phyloP scores from a whole-genome alignment of 345 rosid genomes.

The Salix caprea region DNA sequence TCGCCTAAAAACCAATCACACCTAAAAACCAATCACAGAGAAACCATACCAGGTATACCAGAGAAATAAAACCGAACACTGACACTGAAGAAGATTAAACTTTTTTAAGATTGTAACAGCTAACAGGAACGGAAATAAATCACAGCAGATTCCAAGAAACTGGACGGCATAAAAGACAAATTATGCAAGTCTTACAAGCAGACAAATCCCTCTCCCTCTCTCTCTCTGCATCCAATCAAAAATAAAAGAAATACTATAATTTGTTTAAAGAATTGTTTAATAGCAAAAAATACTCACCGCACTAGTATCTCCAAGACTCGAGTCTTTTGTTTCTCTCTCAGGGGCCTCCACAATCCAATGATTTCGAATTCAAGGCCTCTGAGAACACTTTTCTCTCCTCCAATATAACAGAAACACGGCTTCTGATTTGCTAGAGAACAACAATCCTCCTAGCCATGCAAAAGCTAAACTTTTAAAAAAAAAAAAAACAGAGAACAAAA shows the following conservation, averaged over 20 bases:
- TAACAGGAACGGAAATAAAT: neutral
- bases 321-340: neutral
- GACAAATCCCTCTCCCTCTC: slow-evolving; percentile 12
- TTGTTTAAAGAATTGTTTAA: neutral
- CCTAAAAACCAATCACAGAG: neutral
- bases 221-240: neutral
- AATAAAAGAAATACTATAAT: neutral
- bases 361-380: slow-evolving; percentile 16
- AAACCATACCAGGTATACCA: neutral
- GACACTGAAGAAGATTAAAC: neutral
- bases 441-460: slow-evolving; percentile 4
- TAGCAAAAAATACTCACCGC: slow-evolving; percentile 24
- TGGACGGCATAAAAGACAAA: slow-evolving; percentile 19
- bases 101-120: neutral
- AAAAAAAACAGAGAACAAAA: no score
- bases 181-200: slow-evolving; percentile 22
- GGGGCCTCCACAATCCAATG: slow-evolving; percentile 21
- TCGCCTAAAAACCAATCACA: neutral
- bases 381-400: slow-evolving; percentile 8
- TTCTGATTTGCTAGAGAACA: slow-evolving; percentile 8
- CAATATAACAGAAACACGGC: slow-evolving; percentile 10
- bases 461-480: neutral
- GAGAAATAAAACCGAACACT: neutral
- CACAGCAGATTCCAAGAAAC: slow-evolving; percentile 21
- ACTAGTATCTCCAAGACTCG: neutral